Evolutionary conservation across 345 rosid species (phyloP), one percentile per base, ranked within the genome.

Genomic region (Gossypium herbaceum): DNA sequence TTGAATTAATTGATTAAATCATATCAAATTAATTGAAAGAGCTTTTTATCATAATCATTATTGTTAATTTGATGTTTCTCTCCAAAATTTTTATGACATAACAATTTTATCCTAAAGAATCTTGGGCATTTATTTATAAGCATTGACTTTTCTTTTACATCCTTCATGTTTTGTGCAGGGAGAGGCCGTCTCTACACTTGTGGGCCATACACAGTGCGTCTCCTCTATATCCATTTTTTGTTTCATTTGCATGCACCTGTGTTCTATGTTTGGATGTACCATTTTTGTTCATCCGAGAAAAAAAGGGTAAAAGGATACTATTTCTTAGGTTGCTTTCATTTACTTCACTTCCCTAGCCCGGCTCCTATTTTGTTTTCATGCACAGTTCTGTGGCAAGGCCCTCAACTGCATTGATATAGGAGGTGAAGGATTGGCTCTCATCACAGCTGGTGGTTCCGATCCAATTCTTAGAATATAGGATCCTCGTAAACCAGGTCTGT

Each of bases 171-270:
- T 24, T 24, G 25, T 24, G 25, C 25, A 24, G 25, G 99, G 90
- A 77, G 97, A 82, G 81, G 89, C 97, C 10, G 77, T 85, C 41
- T 79, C 97, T 69, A 86, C 97, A 64, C 82, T 93, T 61, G 92
- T 92, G 73, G 98, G 99, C 73, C 99, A 96, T 79, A 89, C 94
- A 59, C 97, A 93, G 72, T 86, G 93, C 54, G 91, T 96, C 29
- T 91, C 97, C 62, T 54, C 68, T 71, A 45, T 64, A 45, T n/a
- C 45, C 72, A 65, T 52, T 55, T 52, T 2, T 60, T 39, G 57
- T 16, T 24, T 24, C 25, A 24, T 24, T 54, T 51, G 24, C 71
- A 16, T 62, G 65, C 7, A 34, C 41, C 6, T 48, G 57, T 41
- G 7, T 68, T 48, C 19, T 59, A 15, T 24, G 22, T 24, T 68